Base-by-base conservation (phyloP, 225 moss, liverwort and hornwort genomes). In the Pseudoscleropodium purum region DNA sequence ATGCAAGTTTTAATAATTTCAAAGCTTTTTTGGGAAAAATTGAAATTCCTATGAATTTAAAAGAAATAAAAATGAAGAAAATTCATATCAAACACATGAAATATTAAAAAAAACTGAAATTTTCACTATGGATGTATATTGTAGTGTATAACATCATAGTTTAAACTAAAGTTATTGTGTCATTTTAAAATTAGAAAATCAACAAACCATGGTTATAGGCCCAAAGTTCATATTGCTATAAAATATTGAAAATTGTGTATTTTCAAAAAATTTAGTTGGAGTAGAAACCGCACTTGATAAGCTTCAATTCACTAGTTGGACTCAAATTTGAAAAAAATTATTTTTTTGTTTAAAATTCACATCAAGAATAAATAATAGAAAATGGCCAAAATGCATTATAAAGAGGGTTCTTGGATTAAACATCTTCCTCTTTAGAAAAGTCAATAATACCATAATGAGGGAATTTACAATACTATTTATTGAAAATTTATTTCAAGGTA, bases 141-240 rank as follows among this genome's bases (percentile, higher is more conserved):
- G 13, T 9, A 25, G 13, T 15, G 1, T 15, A 15, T 25, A 72
- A 72, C 5, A 26, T 41, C 5, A 41, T 41, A 15, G 26, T 72
- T 1, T 41, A 72, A 41, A 41, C 3, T 15, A 72, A 72, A 41
- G 26, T 7, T 5, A 5, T 0, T 4, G 0, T 72, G 15, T 0
- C 26, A 41, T 3, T 41, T 1, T 41, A 41, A 0, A 26, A 72
- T 72, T 41, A 7, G 3, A 72, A 26, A 41, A 41, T 41, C 5
- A 41, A 15, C 15, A 72, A 72, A 72, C 26, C 5, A 41, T 26
- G 5, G 9, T 72, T 41, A 5, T 15, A 25, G 15, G 25, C 0
- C 8, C 15, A 3, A 72, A 41, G 26, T 72, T 26, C 27, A 41
- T 27, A 26, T 15, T 41, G 8, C 1, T 72, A 9, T 26, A 72